A percentile compares a stretch with the other conserved stretches of the same genome.
Evolutionary conservation across 23 red algal species (phyloP).

Genomic region (Gracilaria vermiculophylla): DNA sequence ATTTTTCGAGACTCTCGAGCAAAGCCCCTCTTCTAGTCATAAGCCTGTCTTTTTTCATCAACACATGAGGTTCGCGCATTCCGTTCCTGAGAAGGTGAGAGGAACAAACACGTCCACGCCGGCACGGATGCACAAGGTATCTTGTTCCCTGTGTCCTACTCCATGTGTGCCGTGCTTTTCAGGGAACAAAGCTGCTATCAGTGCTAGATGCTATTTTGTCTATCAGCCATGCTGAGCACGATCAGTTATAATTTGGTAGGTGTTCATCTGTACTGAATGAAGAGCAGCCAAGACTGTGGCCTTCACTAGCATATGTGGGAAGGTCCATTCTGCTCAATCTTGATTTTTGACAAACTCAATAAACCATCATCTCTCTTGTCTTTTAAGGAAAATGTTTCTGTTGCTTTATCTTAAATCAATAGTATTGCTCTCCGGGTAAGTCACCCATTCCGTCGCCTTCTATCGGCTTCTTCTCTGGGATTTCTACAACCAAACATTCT

Average conservation of each 20-base stretch:
- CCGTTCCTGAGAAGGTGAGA: background rate
- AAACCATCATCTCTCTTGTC: background rate
- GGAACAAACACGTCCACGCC: background rate
- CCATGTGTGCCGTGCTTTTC: background rate
- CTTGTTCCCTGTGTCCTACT: background rate
- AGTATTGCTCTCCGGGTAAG: conserved; percentile 83
- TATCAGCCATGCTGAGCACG: background rate
- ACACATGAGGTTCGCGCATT: background rate
- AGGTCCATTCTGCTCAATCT: conserved; percentile 10
- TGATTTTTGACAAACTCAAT: conserved; percentile 32
- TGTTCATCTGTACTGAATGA: too few species aligned
- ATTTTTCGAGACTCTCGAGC: conserved; percentile 21
- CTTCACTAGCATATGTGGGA: background rate
- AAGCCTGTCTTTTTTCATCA: background rate
- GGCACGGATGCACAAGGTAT: background rate
- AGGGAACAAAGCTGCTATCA: background rate
- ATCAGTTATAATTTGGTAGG: background rate
- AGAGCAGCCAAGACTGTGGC: background rate
- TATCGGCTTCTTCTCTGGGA: conserved; percentile 81
- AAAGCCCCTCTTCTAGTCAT: background rate
- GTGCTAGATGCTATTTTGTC: conserved; percentile 18
- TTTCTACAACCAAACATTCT: conserved; percentile 96
- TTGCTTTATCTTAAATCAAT: conserved; percentile 15
- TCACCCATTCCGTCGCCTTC: conserved; percentile 85
- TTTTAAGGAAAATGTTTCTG: background rate